Base-by-base conservation (phyloP, 1,139 yeast genomes). In the Debaryomyces udenii region DNA sequence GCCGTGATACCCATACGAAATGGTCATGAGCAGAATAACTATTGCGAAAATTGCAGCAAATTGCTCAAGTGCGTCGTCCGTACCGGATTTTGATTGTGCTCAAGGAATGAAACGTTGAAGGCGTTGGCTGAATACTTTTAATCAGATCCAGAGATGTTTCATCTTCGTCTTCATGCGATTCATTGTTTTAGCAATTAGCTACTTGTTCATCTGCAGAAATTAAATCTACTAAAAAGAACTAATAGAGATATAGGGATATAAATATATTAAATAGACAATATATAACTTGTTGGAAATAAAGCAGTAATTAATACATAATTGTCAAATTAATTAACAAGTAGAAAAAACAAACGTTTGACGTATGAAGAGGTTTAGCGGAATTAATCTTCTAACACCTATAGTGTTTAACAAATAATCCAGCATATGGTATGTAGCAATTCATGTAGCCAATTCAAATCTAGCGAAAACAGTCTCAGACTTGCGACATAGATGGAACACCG, bases 401-500 rank as follows among this genome's bases (percentile, higher is more conserved):
- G 37, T 14, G 26, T 34, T 26, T 16, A 20, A 15, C 18, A 24
- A 34, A 34, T 17, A 34, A 34, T 26, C 27, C 9, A 34, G 37
- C 37, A 22, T 17, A 15, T 34, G 24, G 23, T 34, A 34, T 34
- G 26, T 34, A 34, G 37, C 37, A 26, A 11, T 26, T 26, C 28
- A 24, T 20, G 23, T 33, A 16, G 27, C 26, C 22, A 32, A 34
- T 34, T 34, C 37, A 34, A n/a, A 26, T 23, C 15, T 5, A n/a
- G 29, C 27, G 18, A 20, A 15, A 26, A 30, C 31, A 15, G 15
- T n/a, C 33, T 71, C 75, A 83, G 61, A 86, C 95, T 74, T 86
- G 93, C 46, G 95, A 80, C 78, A 86, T 82, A 59, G 94, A 80
- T 70, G 96, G 96, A 44, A 86, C 86, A 61, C 96, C 96, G 46